Evolutionary conservation across 805 yeast genomes (phyloP), one percentile per base, ranked within the genome.

Genomic region (Candida ulmi): DNA sequence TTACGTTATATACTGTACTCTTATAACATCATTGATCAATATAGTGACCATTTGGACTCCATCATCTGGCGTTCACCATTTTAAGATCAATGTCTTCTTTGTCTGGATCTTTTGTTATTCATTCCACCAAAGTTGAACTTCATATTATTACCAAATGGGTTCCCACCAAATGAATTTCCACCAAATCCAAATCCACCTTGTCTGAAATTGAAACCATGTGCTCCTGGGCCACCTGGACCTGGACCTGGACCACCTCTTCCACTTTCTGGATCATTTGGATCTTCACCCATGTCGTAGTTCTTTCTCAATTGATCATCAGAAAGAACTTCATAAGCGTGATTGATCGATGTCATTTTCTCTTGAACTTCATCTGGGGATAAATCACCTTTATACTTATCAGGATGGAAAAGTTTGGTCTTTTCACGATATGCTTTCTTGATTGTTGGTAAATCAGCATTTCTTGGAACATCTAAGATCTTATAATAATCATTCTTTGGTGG

Each of bases 321-420:
- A 28, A 91, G 68, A 2, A 83, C 80, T 57, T 88, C 97, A 60
- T 93, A 88, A 0, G 98, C 98, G 55, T 84, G 87, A 61, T 91
- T 93, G 46, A 91, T 85, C 40, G 83, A 90, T 35, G 95, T 88
- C 90, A 91, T 93, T 52, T 84, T 86, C 36, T 68, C 68, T 60
- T 88, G 95, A 28, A 83, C 82, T 42, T 83, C 74, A 25, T 80
- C 86, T 23, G 76, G 71, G 8, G 80, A 68, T 43, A 83, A 58
- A 29, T 81, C 86, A 27, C 78, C 80, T 52, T 78, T 79, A 56
- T 85, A 81, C 59, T 91, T 93, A 62, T 91, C 99, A 0, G 99
- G 99, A 57, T 91, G 99, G 59, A 74, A 87, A 55, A 79, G 79
- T 54, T 83, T 81, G 27, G 93, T 83, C 54, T 81, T 74, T 8